phyloP scores from a whole-genome alignment of 1,139 yeast genomes.

The Williopsis jadinii region DNA sequence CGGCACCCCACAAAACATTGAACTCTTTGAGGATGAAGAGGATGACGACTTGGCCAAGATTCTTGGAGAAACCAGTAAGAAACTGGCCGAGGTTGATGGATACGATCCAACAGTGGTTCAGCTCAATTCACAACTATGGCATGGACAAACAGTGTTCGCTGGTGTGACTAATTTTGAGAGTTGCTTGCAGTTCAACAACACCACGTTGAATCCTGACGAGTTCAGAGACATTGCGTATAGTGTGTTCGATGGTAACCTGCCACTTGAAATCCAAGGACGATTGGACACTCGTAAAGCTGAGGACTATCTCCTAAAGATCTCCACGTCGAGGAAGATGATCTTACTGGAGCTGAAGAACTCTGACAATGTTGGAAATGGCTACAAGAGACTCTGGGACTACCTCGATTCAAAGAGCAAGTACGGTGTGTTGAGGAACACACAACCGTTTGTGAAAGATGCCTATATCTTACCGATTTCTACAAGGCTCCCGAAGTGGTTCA shows the following conservation, averaged over 20 bases:
- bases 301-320: slow-evolving; percentile 46
- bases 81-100: slow-evolving; percentile 7
- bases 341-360: slow-evolving; percentile 35
- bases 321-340: slow-evolving; percentile 37
- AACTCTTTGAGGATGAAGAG: slow-evolving; percentile 6
- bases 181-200: slow-evolving; percentile 22
- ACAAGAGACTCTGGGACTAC: slow-evolving; percentile 46
- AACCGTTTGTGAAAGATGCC: slow-evolving; percentile 53
- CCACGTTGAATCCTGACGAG: slow-evolving; percentile 3
- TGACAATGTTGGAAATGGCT: slow-evolving; percentile 23
- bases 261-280: slow-evolving; percentile 56
- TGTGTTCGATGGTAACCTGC: slow-evolving; percentile 22
- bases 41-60: slow-evolving; percentile 15
- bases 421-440: slow-evolving; percentile 54
- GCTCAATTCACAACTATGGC: slow-evolving; percentile 35
- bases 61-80: slow-evolving; percentile 12
- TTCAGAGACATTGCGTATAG: slow-evolving; percentile 2
- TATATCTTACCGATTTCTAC: slow-evolving; percentile 43
- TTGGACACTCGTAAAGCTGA: slow-evolving; percentile 49
- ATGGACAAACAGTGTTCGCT: slow-evolving; percentile 49
- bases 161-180: slow-evolving; percentile 42
- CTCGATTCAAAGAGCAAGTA: slow-evolving; percentile 42
- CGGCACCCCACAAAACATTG: background rate
- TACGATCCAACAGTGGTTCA: slow-evolving; percentile 10
- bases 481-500: slow-evolving; percentile 23